These are phyloP conservation scores for Collybiopsis luxurians DNA, from an alignment of 768 basidiomycete genomes.

Conservation along the genomic window DNA sequence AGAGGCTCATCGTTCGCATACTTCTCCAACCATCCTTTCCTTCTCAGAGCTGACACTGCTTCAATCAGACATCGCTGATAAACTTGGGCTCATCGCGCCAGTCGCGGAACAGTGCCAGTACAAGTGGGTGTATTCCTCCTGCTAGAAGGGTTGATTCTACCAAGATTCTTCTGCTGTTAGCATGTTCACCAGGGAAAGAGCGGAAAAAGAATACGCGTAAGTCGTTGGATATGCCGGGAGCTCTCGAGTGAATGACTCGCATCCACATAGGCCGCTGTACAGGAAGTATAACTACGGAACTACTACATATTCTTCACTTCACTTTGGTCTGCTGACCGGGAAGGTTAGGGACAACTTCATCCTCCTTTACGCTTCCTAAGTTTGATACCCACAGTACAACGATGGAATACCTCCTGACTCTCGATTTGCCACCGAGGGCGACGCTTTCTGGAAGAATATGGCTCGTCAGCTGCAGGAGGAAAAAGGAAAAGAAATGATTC, in stretches of 20 bases:
- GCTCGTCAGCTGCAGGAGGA: conserved; percentile 51
- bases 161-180: conserved; percentile 29
- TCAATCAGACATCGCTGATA: conserved; percentile 61
- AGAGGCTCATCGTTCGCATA: conserved; percentile 54
- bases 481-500: conserved; percentile 66
- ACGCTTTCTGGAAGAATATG: conserved; percentile 42
- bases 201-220: conserved; percentile 78
- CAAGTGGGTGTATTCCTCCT: conserved; percentile 37
- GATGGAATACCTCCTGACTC: conserved; percentile 73
- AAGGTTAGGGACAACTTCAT: conserved; percentile 42
- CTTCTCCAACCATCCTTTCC: not conserved
- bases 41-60: conserved; percentile 4
- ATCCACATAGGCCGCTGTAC: conserved; percentile 50
- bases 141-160: not conserved
- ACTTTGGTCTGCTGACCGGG: conserved; percentile 74
- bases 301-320: conserved; percentile 74
- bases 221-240: conserved; percentile 9
- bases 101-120: conserved; percentile 78
- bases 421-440: conserved; percentile 57
- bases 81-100: conserved; percentile 64
- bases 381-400: conserved; percentile 48
- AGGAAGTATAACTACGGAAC: conserved; percentile 65
- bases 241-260: not conserved
- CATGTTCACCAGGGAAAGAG: conserved; percentile 75
- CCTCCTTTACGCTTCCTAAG: conserved; percentile 1